phyloP scores from a whole-genome alignment of 1,139 yeast species.

The Geotrichum phurueaensis region DNA sequence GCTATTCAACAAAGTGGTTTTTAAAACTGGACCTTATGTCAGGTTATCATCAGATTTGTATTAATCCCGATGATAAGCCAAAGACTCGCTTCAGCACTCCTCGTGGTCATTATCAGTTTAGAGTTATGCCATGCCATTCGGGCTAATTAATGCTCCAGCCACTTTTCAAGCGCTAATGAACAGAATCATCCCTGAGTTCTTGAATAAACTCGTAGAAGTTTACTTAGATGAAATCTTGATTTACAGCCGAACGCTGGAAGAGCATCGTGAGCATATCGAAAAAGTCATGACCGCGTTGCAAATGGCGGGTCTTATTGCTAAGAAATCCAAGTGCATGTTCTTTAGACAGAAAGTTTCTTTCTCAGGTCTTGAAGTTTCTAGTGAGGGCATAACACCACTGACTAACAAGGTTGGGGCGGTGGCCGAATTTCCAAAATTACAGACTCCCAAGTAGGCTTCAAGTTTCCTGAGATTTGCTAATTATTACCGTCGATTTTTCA shows the following conservation, averaged over 20 bases:
- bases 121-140: too few relatives aligned
- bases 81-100: too few relatives aligned
- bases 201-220: too few relatives aligned
- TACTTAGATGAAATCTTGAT: too few relatives aligned
- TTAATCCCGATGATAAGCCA: too few relatives aligned
- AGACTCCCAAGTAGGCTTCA: neutral
- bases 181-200: too few relatives aligned
- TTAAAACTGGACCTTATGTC: too few relatives aligned
- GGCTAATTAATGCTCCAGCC: too few relatives aligned
- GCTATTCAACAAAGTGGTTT: too few relatives aligned
- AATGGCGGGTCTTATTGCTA: neutral
- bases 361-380: neutral
- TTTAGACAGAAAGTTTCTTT: neutral
- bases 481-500: neutral
- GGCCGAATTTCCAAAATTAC: neutral
- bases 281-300: neutral
- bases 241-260: slow-evolving; percentile 14
- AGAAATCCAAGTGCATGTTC: neutral
- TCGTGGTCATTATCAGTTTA: too few relatives aligned
- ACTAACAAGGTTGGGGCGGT: neutral
- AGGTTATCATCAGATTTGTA: too few relatives aligned
- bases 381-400: neutral
- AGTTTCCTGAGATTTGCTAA: neutral
- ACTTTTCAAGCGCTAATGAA: too few relatives aligned
- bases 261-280: slow-evolving; percentile 22